Conservation (phyloP, 1,139 yeast genomes). For the Pneumocystis oryctolagi region DNA sequence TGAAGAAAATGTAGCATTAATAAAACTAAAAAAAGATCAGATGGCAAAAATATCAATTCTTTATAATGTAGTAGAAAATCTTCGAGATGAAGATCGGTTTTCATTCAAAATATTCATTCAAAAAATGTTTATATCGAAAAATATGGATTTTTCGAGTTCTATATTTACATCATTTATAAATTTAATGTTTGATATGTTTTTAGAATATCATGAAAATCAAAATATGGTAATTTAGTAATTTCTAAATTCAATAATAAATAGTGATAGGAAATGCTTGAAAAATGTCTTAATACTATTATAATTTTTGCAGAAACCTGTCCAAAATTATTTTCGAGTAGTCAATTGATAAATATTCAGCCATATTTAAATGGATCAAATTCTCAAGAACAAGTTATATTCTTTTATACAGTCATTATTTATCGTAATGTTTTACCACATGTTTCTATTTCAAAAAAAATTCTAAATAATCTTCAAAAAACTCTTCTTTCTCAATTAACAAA, state of each 20-base stretch:
- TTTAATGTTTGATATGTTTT: neutral
- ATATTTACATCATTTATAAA: neutral
- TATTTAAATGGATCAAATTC: slow-evolving; percentile 2
- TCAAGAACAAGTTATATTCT: slow-evolving; percentile 29
- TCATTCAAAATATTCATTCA: neutral
- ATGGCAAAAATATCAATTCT: neutral
- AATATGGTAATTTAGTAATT: neutral
- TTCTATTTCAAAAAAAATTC: slow-evolving; percentile 38
- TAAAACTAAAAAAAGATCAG: neutral
- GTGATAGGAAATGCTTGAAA: neutral
- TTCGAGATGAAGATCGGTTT: neutral
- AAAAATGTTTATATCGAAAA: neutral
- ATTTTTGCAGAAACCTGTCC: slow-evolving; percentile 3
- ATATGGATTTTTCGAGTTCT: neutral
- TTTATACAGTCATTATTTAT: slow-evolving; percentile 40
- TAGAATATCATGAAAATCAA: neutral
- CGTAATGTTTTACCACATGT: slow-evolving; percentile 34
- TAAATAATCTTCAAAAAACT: slow-evolving; percentile 36
- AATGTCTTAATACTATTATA: neutral
- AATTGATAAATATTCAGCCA: slow-evolving; percentile 7
- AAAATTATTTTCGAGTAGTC: slow-evolving; percentile 1
- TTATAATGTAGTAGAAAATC: neutral
- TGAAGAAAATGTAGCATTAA: neutral
- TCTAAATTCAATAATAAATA: neutral
- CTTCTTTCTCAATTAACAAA: slow-evolving; percentile 44